Evolutionary conservation across 1,284 basidiomycete genomes (phyloP), one percentile per base, ranked within the genome.

Genomic region (Trametes hirsuta): DNA sequence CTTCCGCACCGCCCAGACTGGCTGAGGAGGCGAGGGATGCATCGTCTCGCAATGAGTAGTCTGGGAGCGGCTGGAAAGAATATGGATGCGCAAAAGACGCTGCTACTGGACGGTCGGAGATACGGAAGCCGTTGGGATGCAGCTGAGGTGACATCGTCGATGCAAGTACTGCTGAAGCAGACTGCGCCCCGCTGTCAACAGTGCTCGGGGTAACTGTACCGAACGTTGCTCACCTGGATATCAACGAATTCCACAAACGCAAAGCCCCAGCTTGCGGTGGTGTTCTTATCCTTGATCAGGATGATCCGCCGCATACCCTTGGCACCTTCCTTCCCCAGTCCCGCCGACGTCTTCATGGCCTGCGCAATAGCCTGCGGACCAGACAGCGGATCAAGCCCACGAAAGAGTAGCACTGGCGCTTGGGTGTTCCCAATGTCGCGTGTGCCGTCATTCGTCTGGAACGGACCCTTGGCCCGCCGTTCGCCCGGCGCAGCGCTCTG

Each of bases 191-290:
- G 18, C 53, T 55, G 56, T 65, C 35, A 68, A 58, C 47, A 66
- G 40, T 34, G 46, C 39, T 54, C 18, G 30, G 41, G 37, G 45
- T 12, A 1, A 14, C 9, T 34, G 22, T 25, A 51, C 14, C 45
- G 34, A 14, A 11, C 6, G 48, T 53, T 6, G 71, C 78, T 65
- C 75, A 95, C 94, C 80, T 90, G 85, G 6, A 88, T 75, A 64
- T 95, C 92, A 34, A 91, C 79, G 68, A 97, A 93, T 71, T 97
- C 94, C 12, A 96, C 91, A 71, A 98, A 98, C 0, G 91, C 88
- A 72, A 95, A 96, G 14, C 95, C 93, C 83, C 93, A 95, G 70
- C 92, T 93, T 2, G 87, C 86, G 77, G 89, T 82, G 0, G 91
- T 91, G 8, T 84, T 82, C 70, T 91, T 89, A 75, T 97, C 94